Evolutionary conservation across 2,329 filamentous ascomycete species (phyloP).

Genomic region (Penicillium olsonii): DNA sequence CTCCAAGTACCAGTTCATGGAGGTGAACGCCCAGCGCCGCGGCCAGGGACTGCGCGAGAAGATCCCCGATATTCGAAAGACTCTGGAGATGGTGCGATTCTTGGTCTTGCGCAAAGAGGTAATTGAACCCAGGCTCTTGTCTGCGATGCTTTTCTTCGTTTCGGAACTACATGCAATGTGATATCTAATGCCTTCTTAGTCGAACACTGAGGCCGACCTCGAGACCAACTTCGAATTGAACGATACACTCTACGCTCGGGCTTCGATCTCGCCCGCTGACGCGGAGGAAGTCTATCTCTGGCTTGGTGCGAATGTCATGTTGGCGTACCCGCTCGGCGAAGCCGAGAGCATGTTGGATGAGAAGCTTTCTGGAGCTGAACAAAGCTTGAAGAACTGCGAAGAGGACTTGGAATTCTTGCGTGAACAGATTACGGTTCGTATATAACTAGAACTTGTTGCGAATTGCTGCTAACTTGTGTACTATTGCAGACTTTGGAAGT

Average conservation of each 20-base stretch:
- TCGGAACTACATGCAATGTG: background rate
- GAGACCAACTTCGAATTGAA: constrained; percentile 96
- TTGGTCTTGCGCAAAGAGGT: constrained; percentile 75
- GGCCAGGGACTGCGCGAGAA: constrained; percentile 84
- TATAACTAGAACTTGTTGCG: background rate
- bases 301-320: constrained; percentile 98
- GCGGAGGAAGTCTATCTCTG: constrained; percentile 88
- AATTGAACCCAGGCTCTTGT: too few species aligned
- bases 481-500: constrained; percentile 89
- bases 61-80: constrained; percentile 96
- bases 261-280: constrained; percentile 72
- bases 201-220: constrained; percentile 58
- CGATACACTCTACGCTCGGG: constrained; percentile 91
- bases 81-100: constrained; percentile 86
- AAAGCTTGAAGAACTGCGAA: constrained; percentile 82
- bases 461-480: constrained; percentile 5
- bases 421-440: constrained; percentile 87
- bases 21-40: constrained; percentile 84
- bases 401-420: constrained; percentile 94
- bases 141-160: too few species aligned
- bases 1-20: constrained; percentile 99
- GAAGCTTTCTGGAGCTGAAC: constrained; percentile 77
- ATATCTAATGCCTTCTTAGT: constrained; percentile 13
- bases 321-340: constrained; percentile 88
- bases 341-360: constrained; percentile 75